Base-by-base conservation (phyloP, 257 asterid genomes). In the Orobanche coerulescens region DNA sequence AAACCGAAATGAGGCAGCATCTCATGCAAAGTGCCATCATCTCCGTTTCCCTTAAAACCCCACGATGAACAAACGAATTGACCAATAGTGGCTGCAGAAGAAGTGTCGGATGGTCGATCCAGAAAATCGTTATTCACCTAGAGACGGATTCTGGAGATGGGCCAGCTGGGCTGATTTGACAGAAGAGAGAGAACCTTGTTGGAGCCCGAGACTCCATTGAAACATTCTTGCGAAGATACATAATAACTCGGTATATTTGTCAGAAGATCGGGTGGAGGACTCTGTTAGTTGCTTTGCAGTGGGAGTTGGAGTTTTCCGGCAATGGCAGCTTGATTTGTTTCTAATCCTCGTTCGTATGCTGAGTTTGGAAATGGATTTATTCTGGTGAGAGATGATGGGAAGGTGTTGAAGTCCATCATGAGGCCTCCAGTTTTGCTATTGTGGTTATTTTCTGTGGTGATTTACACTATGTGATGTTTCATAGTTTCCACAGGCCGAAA, bases 131-230 rank as follows among this genome's bases (percentile, higher is more conserved):
- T 66, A 68, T 73, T 77, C 5, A 67, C 66, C 73, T 75, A 90
- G 33, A 75, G 84, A 73, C 66, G 88, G 82, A 61, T 62, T 72
- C 86, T 79, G 31, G 90, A 74, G 76, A 64, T 71, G 74, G 62
- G 74, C 95, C 95, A 90, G n/a, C n/a, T n/a, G 39, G 91, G 80
- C 51, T 83, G 89, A 60, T 74, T 91, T 91, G 98, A 91, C 96
- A 85, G 96, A 88, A 91, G 98, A 91, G 95, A 91, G 98, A 82
- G 98, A 91, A 94, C 98, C 75, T 76, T 70, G 68, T 61, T 67
- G 75, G 91, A 81, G 71, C 74, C 83, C 0, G 87, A 72, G 67
- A 67, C 81, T 52, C 82, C 83, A n/a, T 43, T 37, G 64, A 58
- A 81, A 65, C 83, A 68, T 62, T 84, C 78, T 34, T 74, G 82